Evolutionary conservation across 2,329 filamentous ascomycete species (phyloP).

Genomic region (Westerdykella aurantiaca): DNA sequence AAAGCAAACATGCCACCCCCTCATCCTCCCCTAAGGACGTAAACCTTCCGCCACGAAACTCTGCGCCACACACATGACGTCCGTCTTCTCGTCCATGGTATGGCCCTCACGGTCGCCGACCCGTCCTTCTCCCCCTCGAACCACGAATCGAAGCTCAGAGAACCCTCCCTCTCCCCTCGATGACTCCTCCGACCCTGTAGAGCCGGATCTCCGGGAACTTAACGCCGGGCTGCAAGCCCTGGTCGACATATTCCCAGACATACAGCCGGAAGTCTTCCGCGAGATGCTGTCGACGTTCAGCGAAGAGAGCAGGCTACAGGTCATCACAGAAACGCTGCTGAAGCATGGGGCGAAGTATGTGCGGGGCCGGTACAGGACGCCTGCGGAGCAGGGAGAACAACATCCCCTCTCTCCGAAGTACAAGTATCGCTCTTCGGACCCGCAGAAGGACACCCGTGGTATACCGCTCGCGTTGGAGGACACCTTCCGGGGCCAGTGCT

Average conservation of each 20-base stretch:
- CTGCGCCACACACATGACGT: constrained; percentile 17
- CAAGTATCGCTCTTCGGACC: constrained; percentile 28
- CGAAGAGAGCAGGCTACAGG: constrained; percentile 67
- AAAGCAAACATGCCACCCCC: too few relatives aligned
- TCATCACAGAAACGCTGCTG: constrained; percentile 71
- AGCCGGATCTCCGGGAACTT: constrained; percentile 60
- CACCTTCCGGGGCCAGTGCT: constrained; percentile 60
- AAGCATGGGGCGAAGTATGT: constrained; percentile 66
- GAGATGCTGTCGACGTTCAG: constrained; percentile 73
- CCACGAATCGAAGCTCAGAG: background rate
- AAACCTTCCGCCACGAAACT: too few relatives aligned
- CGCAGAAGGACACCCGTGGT: constrained; percentile 28
- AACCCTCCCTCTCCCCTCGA: constrained; percentile 1
- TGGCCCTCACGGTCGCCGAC: constrained; percentile 20
- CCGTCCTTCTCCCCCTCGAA: constrained; percentile 8
- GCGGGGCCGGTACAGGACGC: constrained; percentile 55
- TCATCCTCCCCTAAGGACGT: too few relatives aligned
- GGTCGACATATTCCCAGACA: constrained; percentile 68
- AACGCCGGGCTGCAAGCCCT: constrained; percentile 65
- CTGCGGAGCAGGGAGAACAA: constrained; percentile 32
- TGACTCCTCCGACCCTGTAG: constrained; percentile 36
- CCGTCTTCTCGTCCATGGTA: constrained; percentile 33
- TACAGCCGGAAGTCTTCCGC: constrained; percentile 76
- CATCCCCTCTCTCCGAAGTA: constrained; percentile 25
- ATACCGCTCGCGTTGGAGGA: constrained; percentile 53